phyloP scores from a whole-genome alignment of 345 rosid genomes.

The Erucastrum elatum region DNA sequence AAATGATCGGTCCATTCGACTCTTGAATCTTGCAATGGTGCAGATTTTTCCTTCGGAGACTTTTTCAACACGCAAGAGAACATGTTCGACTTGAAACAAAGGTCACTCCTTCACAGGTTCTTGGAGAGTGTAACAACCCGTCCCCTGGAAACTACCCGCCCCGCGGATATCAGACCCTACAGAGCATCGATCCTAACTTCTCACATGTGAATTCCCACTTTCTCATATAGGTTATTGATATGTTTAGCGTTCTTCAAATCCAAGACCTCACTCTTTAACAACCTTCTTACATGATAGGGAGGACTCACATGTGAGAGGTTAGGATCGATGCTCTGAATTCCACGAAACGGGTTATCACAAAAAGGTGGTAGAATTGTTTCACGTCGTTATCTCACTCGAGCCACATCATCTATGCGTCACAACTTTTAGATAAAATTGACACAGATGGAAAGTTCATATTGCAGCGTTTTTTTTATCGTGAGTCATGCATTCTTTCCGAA shows the following conservation, averaged over 20 bases:
- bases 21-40: conserved; percentile 67
- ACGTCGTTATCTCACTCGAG: conserved; percentile 80
- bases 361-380: conserved; percentile 66
- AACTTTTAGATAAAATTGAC: conserved; percentile 77
- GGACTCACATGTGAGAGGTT: conserved; percentile 28
- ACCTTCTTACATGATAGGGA: too few species aligned
- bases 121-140: conserved; percentile 48
- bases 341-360: too few species aligned
- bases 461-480: conserved; percentile 65
- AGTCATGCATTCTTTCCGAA: conserved; percentile 79
- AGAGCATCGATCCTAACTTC: too few species aligned
- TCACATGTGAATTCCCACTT: too few species aligned
- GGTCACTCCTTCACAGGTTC: conserved; percentile 79
- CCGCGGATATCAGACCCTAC: too few species aligned
- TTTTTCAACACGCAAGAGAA: conserved; percentile 88
- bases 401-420: conserved; percentile 86
- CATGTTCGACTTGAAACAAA: conserved; percentile 70
- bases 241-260: too few species aligned
- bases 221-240: too few species aligned
- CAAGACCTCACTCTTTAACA: too few species aligned
- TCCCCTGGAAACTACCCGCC: too few species aligned
- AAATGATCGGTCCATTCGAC: conserved; percentile 62
- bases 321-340: too few species aligned
- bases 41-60: conserved; percentile 80
- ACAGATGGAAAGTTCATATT: conserved; percentile 74